These are phyloP conservation scores for Arbutus unedo DNA, from an alignment of 148 eudicot genomes.

Conservation along the genomic window DNA sequence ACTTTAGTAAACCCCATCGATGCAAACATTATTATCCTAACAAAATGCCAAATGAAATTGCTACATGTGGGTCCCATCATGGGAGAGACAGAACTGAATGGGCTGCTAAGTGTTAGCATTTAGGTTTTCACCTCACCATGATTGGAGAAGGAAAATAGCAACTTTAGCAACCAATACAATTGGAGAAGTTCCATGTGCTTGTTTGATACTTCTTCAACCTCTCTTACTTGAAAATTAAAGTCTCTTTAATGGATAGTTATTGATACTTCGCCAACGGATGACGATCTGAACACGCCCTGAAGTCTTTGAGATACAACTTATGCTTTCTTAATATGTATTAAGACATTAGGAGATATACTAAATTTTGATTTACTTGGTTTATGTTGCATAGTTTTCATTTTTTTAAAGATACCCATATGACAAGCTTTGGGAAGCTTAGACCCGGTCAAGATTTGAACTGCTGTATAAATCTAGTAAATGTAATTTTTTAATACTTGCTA, in stretches of 20 bases:
- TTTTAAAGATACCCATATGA: neutral
- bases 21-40: neutral
- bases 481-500: neutral
- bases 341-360: neutral
- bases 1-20: neutral
- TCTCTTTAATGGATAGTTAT: too few species aligned
- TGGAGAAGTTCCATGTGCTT: too few species aligned
- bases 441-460: neutral
- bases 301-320: neutral
- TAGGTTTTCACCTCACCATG: too few species aligned
- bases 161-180: too few species aligned
- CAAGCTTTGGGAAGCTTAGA: neutral
- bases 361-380: neutral
- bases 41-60: neutral
- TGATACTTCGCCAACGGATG: too few species aligned
- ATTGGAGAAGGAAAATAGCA: too few species aligned
- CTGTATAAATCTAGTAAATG: neutral
- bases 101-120: neutral
- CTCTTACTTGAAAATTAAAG: too few species aligned
- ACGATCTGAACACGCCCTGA: neutral
- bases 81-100: neutral
- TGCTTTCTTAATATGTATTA: neutral
- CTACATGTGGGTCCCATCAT: neutral
- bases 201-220: too few species aligned
- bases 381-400: neutral